These are phyloP conservation scores for Ophiostoma piceae DNA, from an alignment of 2,329 filamentous ascomycete genomes.

Conservation along the genomic window DNA sequence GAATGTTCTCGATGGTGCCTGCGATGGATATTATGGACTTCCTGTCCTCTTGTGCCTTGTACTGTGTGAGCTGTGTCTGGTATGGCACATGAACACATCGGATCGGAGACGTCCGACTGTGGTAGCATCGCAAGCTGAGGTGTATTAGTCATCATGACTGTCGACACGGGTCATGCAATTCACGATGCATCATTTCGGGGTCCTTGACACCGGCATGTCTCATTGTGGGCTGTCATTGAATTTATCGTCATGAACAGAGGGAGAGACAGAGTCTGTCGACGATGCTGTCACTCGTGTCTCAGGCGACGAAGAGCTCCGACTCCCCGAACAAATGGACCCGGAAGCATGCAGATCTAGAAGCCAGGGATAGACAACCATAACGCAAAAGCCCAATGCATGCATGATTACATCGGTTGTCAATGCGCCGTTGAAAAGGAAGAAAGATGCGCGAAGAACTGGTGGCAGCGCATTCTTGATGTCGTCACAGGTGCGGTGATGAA, in stretches of 20 bases:
- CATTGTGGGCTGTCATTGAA: background rate
- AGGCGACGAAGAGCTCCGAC: background rate
- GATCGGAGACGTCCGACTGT: background rate
- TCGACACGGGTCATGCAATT: background rate
- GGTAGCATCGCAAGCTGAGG: background rate
- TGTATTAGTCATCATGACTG: background rate
- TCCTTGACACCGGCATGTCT: background rate
- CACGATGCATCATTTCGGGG: background rate
- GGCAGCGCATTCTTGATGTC: background rate
- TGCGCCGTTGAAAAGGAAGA: background rate
- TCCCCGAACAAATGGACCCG: background rate
- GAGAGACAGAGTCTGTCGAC: background rate
- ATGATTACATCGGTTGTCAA: background rate
- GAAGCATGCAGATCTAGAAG: background rate
- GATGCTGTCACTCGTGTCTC: background rate
- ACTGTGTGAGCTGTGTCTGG: background rate
- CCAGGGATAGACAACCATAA: background rate
- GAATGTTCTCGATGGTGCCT: background rate
- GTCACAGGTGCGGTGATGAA: background rate
- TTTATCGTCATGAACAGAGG: background rate
- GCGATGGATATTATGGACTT: background rate
- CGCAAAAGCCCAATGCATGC: background rate
- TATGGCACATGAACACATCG: background rate
- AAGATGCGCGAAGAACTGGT: background rate
- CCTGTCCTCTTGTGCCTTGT: background rate